Evolutionary conservation across 768 basidiomycete genomes (phyloP), one percentile per base, ranked within the genome.

Genomic region (Omphalotus guepiniiformis): DNA sequence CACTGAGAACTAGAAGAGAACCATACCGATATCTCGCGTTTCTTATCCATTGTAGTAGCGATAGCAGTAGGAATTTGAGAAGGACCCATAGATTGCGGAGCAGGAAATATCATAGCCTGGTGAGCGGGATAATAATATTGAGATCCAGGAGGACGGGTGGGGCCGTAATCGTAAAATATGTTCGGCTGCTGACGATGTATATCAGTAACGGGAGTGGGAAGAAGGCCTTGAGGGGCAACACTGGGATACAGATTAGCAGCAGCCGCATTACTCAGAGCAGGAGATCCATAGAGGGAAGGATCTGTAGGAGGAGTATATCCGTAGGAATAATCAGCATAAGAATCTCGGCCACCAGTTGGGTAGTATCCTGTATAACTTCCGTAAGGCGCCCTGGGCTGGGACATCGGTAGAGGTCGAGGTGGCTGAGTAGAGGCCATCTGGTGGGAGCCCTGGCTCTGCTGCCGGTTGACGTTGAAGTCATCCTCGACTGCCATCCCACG

Each of bases 401-500:
- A 60, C 13, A 69, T 69, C 47, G 57, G 47, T 21, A 63, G 41
- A 51, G 63, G 50, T 48, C 56, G 50, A 44, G 65, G 58, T 47
- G 63, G 53, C 42, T 65, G 46, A 51, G 61, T 54, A 50, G 62
- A 61, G 6, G 50, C 53, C 41, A 60, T 68, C 29, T 54, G 62
- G 50, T 49, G 54, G 39, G 57, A 47, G 29, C 36, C 43, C 50
- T 42, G 54, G 22, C 62, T 57, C 28, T 60, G 64, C 42, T 69
- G 69, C 47, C 73, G 74, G 49, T 70, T 54, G 34, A 61, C 58
- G 45, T 61, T 57, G 42, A 67, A 68, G 46, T 80, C 80, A 35
- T 81, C 80, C 55, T 78, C 80, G 16, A 80, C 78, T 6, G 63
- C 70, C 76, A 81, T 80, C 12, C 82, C 82, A 50, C 83, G 76